These are phyloP conservation scores for Rhizopogon vinicolor DNA, from an alignment of 768 basidiomycete species.

Conservation along the genomic window DNA sequence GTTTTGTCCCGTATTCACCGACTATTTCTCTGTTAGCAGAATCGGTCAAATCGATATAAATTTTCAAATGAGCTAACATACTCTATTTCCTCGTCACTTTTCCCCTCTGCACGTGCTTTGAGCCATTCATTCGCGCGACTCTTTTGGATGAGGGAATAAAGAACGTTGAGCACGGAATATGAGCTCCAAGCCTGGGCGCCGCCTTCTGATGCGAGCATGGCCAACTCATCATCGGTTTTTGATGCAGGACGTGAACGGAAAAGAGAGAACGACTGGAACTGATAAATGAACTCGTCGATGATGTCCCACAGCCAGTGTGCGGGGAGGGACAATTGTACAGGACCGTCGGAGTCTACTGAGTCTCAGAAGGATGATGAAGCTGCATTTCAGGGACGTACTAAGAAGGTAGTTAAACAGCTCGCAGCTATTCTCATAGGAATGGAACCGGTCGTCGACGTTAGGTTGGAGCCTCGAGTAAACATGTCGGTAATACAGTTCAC, in stretches of 20 bases:
- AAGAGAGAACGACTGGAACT: conserved; percentile 93
- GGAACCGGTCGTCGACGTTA: conserved; percentile 96
- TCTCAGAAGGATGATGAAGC: background rate
- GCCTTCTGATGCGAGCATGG: conserved; percentile 74
- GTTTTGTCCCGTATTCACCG: conserved; percentile 87
- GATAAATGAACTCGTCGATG: conserved; percentile 96
- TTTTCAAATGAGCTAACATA: conserved; percentile 34
- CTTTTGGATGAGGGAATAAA: conserved; percentile 98
- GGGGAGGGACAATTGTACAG: conserved; percentile 88
- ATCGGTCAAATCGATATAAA: background rate
- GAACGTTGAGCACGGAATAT: conserved; percentile 95
- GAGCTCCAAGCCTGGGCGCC: conserved; percentile 90
- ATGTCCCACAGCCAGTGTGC: conserved; percentile 99
- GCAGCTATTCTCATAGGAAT: conserved; percentile 97
- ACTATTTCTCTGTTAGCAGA: conserved; percentile 60
- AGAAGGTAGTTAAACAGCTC: conserved; percentile 97
- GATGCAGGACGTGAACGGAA: conserved; percentile 83
- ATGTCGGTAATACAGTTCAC: conserved; percentile 92
- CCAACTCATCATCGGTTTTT: conserved; percentile 87
- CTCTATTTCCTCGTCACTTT: conserved; percentile 79
- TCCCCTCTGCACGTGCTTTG: conserved; percentile 73
- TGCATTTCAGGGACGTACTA: conserved; percentile 45
- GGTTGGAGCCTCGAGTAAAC: conserved; percentile 95
- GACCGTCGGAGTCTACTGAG: conserved; percentile 80
- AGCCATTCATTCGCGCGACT: conserved; percentile 94